Percentiles rank a stretch among this genome's conserved stretches.
Evolutionary conservation across 306 rosid genomes (phyloP).

Genomic region (Luffa acutangula): DNA sequence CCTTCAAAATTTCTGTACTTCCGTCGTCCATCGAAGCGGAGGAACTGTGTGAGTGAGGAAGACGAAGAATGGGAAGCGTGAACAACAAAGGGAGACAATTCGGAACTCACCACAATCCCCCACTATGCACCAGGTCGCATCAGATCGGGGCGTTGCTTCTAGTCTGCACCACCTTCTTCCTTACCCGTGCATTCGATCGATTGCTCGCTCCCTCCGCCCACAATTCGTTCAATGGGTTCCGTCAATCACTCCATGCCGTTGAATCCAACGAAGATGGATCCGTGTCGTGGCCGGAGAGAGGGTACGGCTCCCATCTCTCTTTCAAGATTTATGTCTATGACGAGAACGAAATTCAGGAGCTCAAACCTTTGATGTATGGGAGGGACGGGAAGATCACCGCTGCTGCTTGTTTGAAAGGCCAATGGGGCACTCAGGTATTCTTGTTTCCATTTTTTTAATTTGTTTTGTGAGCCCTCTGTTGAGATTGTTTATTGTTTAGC

Average conservation of each 20-base stretch:
- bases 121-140: conserved; percentile 63
- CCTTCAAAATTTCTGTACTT: background rate
- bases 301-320: conserved; percentile 46
- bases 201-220: conserved; percentile 25
- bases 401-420: conserved; percentile 67
- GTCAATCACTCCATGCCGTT: conserved; percentile 11
- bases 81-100: conserved; percentile 40
- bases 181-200: conserved; percentile 42
- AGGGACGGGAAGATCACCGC: conserved; percentile 53
- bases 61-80: conserved; percentile 27
- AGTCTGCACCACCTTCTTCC: conserved; percentile 50
- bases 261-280: conserved; percentile 24
- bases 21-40: background rate
- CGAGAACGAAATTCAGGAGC: conserved; percentile 52
- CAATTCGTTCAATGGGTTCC: conserved; percentile 16
- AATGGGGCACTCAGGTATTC: conserved; percentile 95
- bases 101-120: conserved; percentile 25
- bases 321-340: conserved; percentile 83
- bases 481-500: background rate
- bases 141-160: conserved; percentile 71
- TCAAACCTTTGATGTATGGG: conserved; percentile 53
- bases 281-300: conserved; percentile 46
- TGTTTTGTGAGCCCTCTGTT: background rate
- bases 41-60: background rate
- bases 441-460: background rate